phyloP scores from a whole-genome alignment of 148 eudicot species.

The Agrostemma githago region DNA sequence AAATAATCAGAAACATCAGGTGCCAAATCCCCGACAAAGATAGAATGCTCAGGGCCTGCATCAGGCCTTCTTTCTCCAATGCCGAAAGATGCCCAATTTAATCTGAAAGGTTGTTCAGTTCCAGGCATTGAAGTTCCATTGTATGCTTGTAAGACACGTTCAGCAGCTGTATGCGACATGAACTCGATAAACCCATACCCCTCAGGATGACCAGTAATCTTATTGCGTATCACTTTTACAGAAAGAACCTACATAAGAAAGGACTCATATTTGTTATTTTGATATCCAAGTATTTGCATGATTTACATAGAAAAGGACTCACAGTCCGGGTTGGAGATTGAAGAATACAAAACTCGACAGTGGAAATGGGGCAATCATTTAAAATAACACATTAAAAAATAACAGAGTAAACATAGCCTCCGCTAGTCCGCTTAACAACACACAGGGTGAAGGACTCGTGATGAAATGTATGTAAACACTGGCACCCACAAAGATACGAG shows the following conservation, averaged over 20 bases:
- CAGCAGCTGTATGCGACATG: slow-evolving; percentile 75
- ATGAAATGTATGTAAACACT: neutral
- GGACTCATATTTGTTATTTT: neutral
- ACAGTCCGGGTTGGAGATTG: too few species aligned
- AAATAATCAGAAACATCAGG: slow-evolving; percentile 89
- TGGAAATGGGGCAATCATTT: neutral
- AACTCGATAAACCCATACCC: slow-evolving; percentile 99
- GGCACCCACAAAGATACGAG: neutral
- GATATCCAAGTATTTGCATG: neutral
- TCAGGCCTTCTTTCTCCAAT: slow-evolving; percentile 79
- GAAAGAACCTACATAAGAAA: slow-evolving; percentile 60
- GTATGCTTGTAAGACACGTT: slow-evolving; percentile 69
- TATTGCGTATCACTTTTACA: slow-evolving; percentile 81
- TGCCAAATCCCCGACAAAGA: slow-evolving; percentile 95
- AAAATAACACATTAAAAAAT: too few species aligned
- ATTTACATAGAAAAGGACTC: neutral
- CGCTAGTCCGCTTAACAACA: neutral
- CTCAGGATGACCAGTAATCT: slow-evolving; percentile 87
- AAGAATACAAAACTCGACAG: too few species aligned
- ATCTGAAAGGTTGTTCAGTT: slow-evolving; percentile 76
- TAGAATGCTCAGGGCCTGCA: slow-evolving; percentile 89
- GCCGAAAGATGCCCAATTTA: slow-evolving; percentile 98
- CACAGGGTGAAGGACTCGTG: neutral
- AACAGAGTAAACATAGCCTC: neutral
- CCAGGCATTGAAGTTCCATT: slow-evolving; percentile 93